phyloP scores from a whole-genome alignment of 495 filamentous ascomycete species.

The Penicillium lividum region DNA sequence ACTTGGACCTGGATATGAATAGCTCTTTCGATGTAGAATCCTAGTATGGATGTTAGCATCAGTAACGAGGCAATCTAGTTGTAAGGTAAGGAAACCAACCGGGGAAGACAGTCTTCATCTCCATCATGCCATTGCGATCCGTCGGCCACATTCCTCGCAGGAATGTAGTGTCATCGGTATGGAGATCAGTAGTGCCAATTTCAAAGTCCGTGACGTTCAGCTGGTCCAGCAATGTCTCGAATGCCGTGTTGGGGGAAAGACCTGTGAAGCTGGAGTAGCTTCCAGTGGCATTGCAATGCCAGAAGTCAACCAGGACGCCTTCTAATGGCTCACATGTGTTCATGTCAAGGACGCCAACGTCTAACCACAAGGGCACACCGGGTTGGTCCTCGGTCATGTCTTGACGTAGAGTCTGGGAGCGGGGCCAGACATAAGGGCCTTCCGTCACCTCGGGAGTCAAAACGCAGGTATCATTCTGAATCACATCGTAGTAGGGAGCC shows the following conservation, averaged over 20 bases:
- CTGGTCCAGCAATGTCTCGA: slow-evolving; percentile 19
- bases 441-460: slow-evolving; percentile 50
- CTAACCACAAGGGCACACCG: slow-evolving; percentile 54
- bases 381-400: slow-evolving; percentile 53
- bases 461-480: slow-evolving; percentile 48
- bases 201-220: slow-evolving; percentile 16
- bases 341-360: slow-evolving; percentile 56
- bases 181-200: slow-evolving; percentile 18
- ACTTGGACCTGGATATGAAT: slow-evolving; percentile 36
- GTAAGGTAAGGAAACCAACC: slow-evolving; percentile 23
- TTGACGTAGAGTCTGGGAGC: slow-evolving; percentile 34
- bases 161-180: slow-evolving; percentile 40
- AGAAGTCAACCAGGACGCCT: slow-evolving; percentile 55
- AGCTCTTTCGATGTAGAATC: slow-evolving; percentile 37
- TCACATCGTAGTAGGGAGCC: slow-evolving; percentile 22
- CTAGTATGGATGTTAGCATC: slow-evolving; percentile 5
- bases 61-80: background rate
- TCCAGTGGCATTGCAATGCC: slow-evolving; percentile 50
- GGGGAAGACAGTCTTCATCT: slow-evolving; percentile 54
- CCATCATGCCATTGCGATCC: slow-evolving; percentile 46
- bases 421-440: slow-evolving; percentile 47
- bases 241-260: slow-evolving; percentile 28
- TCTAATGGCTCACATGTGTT: slow-evolving; percentile 52
- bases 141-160: slow-evolving; percentile 53
- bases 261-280: slow-evolving; percentile 52